phyloP scores from a whole-genome alignment of 305 asterid genomes.

The Rubia tinctorum region DNA sequence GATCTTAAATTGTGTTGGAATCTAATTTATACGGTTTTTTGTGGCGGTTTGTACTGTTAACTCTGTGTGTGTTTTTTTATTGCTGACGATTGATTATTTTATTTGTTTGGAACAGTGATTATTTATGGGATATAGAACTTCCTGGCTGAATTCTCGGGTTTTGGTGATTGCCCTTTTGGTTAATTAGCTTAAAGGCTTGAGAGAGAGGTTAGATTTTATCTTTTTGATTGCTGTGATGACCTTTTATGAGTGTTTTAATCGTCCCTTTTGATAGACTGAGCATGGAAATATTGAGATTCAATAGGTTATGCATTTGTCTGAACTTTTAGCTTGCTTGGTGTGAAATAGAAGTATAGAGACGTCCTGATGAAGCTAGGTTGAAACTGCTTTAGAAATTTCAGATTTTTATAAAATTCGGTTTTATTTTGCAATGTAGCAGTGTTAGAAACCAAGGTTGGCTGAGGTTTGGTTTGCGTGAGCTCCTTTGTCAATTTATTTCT shows the following conservation, averaged over 20 bases:
- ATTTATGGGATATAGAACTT: conserved; percentile 49
- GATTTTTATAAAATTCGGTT: background rate
- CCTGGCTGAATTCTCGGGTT: conserved; percentile 18
- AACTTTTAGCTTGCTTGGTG: background rate
- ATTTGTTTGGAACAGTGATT: conserved; percentile 60
- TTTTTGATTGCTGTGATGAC: background rate
- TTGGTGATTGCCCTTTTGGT: conserved; percentile 32
- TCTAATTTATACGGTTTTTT: conserved; percentile 4
- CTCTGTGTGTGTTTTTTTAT: conserved; percentile 26
- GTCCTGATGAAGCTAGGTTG: background rate
- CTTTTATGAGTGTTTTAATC: background rate
- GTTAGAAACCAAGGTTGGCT: background rate
- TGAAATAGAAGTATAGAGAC: background rate
- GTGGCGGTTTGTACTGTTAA: conserved; percentile 25
- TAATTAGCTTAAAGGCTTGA: conserved; percentile 25
- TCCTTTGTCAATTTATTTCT: background rate
- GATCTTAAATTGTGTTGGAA: conserved; percentile 18
- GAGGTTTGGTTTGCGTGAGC: background rate
- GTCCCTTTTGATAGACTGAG: background rate
- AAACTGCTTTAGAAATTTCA: background rate
- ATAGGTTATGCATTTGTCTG: background rate
- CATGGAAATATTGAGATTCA: background rate
- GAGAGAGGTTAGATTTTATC: conserved; percentile 37
- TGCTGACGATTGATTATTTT: conserved; percentile 9
- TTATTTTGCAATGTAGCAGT: background rate